These are phyloP conservation scores for Didymella lethalis DNA, from an alignment of 2,329 filamentous ascomycete genomes.

Conservation along the genomic window DNA sequence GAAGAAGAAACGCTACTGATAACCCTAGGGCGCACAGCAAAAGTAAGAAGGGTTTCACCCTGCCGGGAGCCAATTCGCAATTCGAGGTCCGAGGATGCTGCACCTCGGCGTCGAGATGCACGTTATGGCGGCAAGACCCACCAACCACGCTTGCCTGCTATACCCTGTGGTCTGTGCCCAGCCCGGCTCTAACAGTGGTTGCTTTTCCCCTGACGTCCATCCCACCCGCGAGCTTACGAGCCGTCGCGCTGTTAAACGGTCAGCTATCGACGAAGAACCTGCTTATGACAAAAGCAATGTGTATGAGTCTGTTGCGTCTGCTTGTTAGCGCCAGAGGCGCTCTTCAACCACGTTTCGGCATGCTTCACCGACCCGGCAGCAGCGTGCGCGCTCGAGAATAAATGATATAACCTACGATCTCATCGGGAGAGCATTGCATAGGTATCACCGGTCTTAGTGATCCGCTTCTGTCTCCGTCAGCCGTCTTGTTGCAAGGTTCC, in stretches of 20 bases:
- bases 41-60: slow-evolving; percentile 19
- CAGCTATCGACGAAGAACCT: slow-evolving; percentile 1
- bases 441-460: not conserved
- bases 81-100: slow-evolving; percentile 11
- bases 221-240: slow-evolving; percentile 8
- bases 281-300: slow-evolving; percentile 13
- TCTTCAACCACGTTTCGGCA: not conserved
- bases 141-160: not conserved
- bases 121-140: slow-evolving; percentile 20
- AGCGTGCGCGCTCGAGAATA: not conserved
- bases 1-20: slow-evolving; percentile 12
- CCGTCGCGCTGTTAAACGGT: not conserved
- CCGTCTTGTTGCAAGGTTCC: not conserved
- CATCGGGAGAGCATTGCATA: not conserved
- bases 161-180: slow-evolving; percentile 2
- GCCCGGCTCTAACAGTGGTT: slow-evolving; percentile 9
- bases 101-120: slow-evolving; percentile 17
- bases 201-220: slow-evolving; percentile 22
- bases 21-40: slow-evolving; percentile 12
- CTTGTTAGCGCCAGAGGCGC: not conserved
- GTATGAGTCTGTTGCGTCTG: not conserved
- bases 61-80: slow-evolving; percentile 12
- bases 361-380: not conserved
- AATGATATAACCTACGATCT: not conserved
- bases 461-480: not conserved